Base-by-base conservation (phyloP, 495 filamentous ascomycete genomes). In the Penicillium antarcticum region DNA sequence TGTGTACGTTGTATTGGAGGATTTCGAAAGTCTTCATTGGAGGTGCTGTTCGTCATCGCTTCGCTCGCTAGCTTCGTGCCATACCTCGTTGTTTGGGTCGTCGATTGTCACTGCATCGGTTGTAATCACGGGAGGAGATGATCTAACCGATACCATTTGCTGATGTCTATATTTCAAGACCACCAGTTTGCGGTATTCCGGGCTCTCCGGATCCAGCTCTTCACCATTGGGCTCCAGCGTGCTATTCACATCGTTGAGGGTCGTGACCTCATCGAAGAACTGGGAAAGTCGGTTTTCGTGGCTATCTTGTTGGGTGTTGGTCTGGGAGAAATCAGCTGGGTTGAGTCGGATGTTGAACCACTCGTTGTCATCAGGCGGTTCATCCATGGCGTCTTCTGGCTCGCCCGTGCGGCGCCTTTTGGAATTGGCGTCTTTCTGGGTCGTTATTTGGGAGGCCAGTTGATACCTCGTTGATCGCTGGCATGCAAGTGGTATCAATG, bases 1-100 rank as follows among this genome's bases (percentile, higher is more conserved):
- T 53, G 36, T 53, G 34, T 14, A 26, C 43, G 29, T 53, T 53
- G 17, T 53, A 53, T 34, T 53, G 43, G 24, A 53, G 3, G 21
- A 48, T 48, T 39, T 40, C 12, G 36, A 48, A 48, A 6, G 8
- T 16, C 17, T 48, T 48, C 36, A 40, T 48, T 48, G 45, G 33
- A 19, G 18, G 5, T 17, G 37, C n/a, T 12, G 23, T 17, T 52
- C 42, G 13, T 44, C 26, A 39, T 45, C 39, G 17, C 39, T 18
- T 14, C 21, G 17, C 42, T 23, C 21, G 21, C 21, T 23, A 23
- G 21, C 21, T 23, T 23, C 21, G 21, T 23, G 21, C 21, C 21
- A 23, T 23, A 23, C 5, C 21, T 23, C 21, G 21, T 23, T 5
- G 21, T 23, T 23, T 23, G 21, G 21, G 21, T 23, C 21, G 21